Evolutionary conservation across 2,329 filamentous ascomycete species (phyloP), one percentile per base, ranked within the genome.

Genomic region (Alternaria gansuensis): DNA sequence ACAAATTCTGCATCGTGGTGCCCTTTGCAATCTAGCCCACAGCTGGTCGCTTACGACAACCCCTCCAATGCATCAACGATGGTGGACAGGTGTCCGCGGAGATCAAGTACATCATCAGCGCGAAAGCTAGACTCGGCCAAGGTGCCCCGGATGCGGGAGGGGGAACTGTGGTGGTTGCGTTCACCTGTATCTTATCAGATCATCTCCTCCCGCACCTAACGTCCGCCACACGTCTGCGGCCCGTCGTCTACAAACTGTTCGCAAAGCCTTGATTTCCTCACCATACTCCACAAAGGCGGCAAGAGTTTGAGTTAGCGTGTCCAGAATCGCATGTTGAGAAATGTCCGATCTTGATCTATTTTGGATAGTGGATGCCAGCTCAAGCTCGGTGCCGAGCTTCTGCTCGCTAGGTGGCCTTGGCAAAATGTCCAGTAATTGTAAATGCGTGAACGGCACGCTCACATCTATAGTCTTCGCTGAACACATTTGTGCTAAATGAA

Each of bases 151-250:
- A 43, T 26, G 49, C 50, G 51, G 33, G 59, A 64, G 64, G 60
- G 67, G 66, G 57, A 57, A 34, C 26, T 17, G 17, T 17, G 17
- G 48, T 49, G 45, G 49, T 59, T 50, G 40, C 51, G 57, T 60
- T 62, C 52, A 56, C 48, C 14, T 37, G 48, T 61, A 73, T 74
- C 68, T 70, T 64, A 74, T 74, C 65, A 65, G 65, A 71, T 69
- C 65, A 69, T 66, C 66, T 70, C 66, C 67, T 60, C 26, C 60
- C 49, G 55, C 62, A 44, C 54, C 17, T 39, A 23, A 31, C 28
- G 51, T 33, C 51, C 34, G 45, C 45, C 39, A 55, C 36, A 29
- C 36, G 26, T 34, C 29, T 53, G 54, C 45, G n/a, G n/a, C 48
- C 44, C 33, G 29, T 51, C 49, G n/a, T 31, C 39, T 31, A 36